A percentile compares a stretch with the other conserved stretches of the same genome.
These are phyloP conservation scores for Candida yuanshanica DNA, from an alignment of 805 yeast species.

Conservation along the genomic window DNA sequence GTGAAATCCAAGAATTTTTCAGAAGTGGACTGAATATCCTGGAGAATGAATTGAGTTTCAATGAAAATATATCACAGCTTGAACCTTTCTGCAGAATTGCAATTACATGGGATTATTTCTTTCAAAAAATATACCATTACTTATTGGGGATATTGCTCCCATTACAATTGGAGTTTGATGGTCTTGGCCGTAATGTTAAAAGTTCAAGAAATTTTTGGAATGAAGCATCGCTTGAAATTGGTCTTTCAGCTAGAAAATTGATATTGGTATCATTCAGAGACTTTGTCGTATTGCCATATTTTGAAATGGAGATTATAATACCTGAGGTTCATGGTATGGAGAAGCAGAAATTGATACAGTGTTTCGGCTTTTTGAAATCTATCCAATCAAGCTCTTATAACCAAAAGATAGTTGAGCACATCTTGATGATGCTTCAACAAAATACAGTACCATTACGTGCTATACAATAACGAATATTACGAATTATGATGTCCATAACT, in stretches of 20 bases:
- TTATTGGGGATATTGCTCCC: conserved; percentile 60
- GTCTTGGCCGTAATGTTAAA: conserved; percentile 22
- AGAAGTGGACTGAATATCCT: conserved; percentile 37
- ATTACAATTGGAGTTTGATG: conserved; percentile 40
- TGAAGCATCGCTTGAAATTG: conserved; percentile 18
- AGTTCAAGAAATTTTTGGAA: conserved; percentile 24
- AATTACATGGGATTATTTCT: conserved; percentile 53
- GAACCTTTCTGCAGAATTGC: conserved; percentile 28
- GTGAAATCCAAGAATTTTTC: conserved; percentile 41
- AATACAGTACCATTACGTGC: neutral
- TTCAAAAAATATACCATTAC: conserved; percentile 48
- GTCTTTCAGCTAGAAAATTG: conserved; percentile 33
- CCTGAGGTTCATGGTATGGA: conserved; percentile 27
- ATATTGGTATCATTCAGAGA: conserved; percentile 46
- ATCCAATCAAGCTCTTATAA: conserved; percentile 49
- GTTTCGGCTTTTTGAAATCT: conserved; percentile 53
- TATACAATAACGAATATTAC: neutral
- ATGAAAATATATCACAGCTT: conserved; percentile 22
- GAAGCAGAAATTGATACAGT: conserved; percentile 45
- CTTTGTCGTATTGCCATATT: conserved; percentile 45
- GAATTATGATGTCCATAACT: no score
- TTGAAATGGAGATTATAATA: conserved; percentile 34
- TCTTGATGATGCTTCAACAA: conserved; percentile 13
- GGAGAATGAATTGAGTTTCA: conserved; percentile 31
- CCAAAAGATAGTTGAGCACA: conserved; percentile 53